phyloP scores from a whole-genome alignment of 495 filamentous ascomycete genomes.

The Parachaetomium inaequale region DNA sequence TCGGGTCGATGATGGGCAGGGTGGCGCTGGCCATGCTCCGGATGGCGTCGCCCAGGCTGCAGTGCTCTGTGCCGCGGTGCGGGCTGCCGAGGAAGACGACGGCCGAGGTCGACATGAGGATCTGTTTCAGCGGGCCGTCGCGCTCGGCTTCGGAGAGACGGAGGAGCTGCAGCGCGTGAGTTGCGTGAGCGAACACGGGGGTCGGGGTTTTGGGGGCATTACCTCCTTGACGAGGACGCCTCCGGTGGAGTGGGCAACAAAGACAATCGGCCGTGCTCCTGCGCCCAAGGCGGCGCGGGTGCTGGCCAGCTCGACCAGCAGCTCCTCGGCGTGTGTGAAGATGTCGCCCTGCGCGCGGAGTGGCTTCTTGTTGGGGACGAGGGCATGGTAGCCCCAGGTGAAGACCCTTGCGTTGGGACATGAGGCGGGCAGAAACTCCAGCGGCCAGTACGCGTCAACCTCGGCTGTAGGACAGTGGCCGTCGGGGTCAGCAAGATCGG shows the following conservation, averaged over 20 bases:
- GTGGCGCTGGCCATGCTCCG: conserved; percentile 35
- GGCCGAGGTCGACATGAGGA: conserved; percentile 30
- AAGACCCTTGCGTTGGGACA: conserved; percentile 35
- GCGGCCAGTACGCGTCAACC: conserved; percentile 35
- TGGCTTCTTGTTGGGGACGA: conserved; percentile 29
- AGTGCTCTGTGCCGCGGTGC: conserved; percentile 33
- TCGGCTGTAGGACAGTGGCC: neutral
- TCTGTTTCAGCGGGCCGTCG: conserved; percentile 29
- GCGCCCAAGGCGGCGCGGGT: conserved; percentile 18
- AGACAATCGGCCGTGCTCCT: conserved; percentile 28
- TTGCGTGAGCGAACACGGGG: neutral
- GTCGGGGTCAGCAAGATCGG: conserved; percentile 9
- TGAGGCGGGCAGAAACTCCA: conserved; percentile 33
- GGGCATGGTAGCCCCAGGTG: conserved; percentile 39
- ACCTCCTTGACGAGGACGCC: conserved; percentile 43
- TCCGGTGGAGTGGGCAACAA: conserved; percentile 37
- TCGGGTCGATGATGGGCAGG: conserved; percentile 23
- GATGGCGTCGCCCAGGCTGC: conserved; percentile 28
- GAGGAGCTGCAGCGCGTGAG: conserved; percentile 28
- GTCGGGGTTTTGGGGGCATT: neutral
- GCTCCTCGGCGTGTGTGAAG: conserved; percentile 33
- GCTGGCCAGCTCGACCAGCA: conserved; percentile 30
- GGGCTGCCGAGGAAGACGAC: conserved; percentile 37
- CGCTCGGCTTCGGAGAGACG: conserved; percentile 31
- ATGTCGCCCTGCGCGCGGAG: conserved; percentile 32